These are phyloP conservation scores for Beauveria sp. DNA, from an alignment of 2,329 filamentous ascomycete species.

Conservation along the genomic window DNA sequence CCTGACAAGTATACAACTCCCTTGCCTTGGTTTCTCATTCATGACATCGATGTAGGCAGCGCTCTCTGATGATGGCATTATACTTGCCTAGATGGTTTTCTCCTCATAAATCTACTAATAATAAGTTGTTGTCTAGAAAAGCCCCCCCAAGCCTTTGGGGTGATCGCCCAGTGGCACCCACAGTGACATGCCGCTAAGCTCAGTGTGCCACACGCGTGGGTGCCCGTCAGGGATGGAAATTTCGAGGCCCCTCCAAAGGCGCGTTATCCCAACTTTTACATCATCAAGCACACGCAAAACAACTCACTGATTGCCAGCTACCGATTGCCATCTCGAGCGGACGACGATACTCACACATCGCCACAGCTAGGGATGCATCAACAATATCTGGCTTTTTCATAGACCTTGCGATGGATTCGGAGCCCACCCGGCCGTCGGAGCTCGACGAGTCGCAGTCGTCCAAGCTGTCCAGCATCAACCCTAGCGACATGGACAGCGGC, in stretches of 20 bases:
- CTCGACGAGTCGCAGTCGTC: constrained; percentile 27
- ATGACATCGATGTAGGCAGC: too few relatives aligned
- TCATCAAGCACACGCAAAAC: constrained; percentile 1
- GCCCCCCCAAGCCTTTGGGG: neutral
- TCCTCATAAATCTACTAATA: too few relatives aligned
- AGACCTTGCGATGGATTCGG: constrained; percentile 21
- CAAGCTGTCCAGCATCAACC: constrained; percentile 16
- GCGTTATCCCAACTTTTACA: neutral
- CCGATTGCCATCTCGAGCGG: neutral
- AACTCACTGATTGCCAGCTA: neutral
- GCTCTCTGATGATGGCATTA: too few relatives aligned
- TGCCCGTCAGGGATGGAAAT: constrained; percentile 5
- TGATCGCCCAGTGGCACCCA: neutral
- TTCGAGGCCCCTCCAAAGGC: constrained; percentile 8
- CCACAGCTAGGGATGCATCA: constrained; percentile 1
- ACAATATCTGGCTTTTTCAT: neutral
- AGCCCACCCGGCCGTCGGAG: constrained; percentile 22
- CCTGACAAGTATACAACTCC: too few relatives aligned
- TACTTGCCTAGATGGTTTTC: too few relatives aligned
- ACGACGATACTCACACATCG: neutral
- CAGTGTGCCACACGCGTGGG: neutral
- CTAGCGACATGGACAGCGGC: constrained; percentile 19
- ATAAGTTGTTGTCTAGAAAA: too few relatives aligned
- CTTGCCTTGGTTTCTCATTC: too few relatives aligned
- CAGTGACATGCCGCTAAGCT: constrained; percentile 3